Conservation (phyloP, 2,329 filamentous ascomycete species). For the Fusarium tuaranense region DNA sequence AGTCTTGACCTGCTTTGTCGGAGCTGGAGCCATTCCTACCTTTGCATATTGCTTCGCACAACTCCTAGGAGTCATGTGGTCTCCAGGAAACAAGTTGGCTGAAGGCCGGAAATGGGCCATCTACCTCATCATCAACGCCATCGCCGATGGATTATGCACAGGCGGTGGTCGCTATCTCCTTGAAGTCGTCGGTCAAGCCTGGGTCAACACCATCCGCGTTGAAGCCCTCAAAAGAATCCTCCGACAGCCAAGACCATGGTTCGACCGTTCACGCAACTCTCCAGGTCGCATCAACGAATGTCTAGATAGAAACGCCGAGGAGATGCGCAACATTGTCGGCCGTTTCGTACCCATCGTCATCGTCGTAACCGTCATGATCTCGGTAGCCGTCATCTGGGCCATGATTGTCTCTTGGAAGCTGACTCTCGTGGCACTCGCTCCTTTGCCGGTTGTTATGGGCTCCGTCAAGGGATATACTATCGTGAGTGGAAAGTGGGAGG, state of each 20-base stretch:
- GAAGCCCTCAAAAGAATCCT: conserved; percentile 78
- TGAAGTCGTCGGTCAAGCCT: conserved; percentile 78
- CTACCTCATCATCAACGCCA: conserved; percentile 74
- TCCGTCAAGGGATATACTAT: conserved; percentile 74
- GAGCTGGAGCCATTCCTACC: conserved; percentile 75
- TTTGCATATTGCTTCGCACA: conserved; percentile 84
- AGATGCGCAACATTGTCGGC: conserved; percentile 85
- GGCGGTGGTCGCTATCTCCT: conserved; percentile 78
- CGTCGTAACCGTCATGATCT: conserved; percentile 74
- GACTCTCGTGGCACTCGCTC: conserved; percentile 79
- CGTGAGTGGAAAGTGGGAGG: conserved; percentile 79
- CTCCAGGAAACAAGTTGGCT: conserved; percentile 58
- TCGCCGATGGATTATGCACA: conserved; percentile 72
- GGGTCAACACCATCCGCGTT: conserved; percentile 79
- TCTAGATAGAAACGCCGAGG: conserved; percentile 85
- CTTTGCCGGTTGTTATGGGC: conserved; percentile 74
- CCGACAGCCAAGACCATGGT: conserved; percentile 82
- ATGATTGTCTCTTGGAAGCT: conserved; percentile 82
- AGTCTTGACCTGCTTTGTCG: conserved; percentile 69
- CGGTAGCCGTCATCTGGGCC: conserved; percentile 80
- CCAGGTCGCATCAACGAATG: conserved; percentile 74
- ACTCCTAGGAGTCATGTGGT: conserved; percentile 77
- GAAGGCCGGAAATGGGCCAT: conserved; percentile 75
- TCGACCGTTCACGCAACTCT: conserved; percentile 75
- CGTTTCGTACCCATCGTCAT: conserved; percentile 80